Conservation (phyloP, 2,329 filamentous ascomycete species). For the Pseudocercospora fijiensis region DNA sequence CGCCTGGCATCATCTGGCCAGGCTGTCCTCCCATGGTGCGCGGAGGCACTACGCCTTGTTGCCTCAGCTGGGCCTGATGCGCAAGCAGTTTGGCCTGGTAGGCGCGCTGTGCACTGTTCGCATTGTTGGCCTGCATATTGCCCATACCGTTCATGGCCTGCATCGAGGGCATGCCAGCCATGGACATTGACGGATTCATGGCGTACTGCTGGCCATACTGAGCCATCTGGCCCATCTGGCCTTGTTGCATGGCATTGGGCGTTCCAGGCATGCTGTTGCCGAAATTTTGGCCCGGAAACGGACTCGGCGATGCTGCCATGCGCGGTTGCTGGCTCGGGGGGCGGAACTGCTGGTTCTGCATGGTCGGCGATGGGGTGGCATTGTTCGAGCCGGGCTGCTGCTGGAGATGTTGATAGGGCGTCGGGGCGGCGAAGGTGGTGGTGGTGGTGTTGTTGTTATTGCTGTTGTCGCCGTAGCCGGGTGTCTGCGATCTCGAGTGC, state of each 20-base stretch:
- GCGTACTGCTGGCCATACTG: slow-evolving; percentile 44
- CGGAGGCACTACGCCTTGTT: slow-evolving; percentile 35
- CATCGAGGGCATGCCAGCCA: slow-evolving; percentile 44
- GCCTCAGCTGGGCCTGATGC: slow-evolving; percentile 65
- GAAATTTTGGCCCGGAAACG: slow-evolving; percentile 55
- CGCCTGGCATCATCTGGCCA: slow-evolving; percentile 32
- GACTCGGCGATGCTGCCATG: slow-evolving; percentile 79
- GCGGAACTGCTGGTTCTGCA: slow-evolving; percentile 72
- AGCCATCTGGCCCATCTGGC: slow-evolving; percentile 15
- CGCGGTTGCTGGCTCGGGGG: slow-evolving; percentile 51
- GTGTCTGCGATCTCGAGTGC: slow-evolving; percentile 87
- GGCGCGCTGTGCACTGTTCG: slow-evolving; percentile 70
- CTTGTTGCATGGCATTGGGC: slow-evolving; percentile 29
- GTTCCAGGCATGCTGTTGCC: slow-evolving; percentile 47
- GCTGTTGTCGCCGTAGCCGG: slow-evolving; percentile 55
- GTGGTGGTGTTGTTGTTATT: no score
- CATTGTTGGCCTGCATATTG: slow-evolving; percentile 46
- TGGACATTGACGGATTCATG: slow-evolving; percentile 36
- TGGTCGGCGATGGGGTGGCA: slow-evolving; percentile 88
- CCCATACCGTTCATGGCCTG: slow-evolving; percentile 40
- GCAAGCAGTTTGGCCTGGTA: slow-evolving; percentile 84
- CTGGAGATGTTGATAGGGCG: slow-evolving; percentile 72
- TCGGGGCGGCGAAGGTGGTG: slow-evolving; percentile 63
- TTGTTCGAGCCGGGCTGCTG: slow-evolving; percentile 75
- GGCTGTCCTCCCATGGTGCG: slow-evolving; percentile 31